These are phyloP conservation scores for Pyrenophora graminea DNA, from an alignment of 2,329 filamentous ascomycete genomes.

Conservation along the genomic window DNA sequence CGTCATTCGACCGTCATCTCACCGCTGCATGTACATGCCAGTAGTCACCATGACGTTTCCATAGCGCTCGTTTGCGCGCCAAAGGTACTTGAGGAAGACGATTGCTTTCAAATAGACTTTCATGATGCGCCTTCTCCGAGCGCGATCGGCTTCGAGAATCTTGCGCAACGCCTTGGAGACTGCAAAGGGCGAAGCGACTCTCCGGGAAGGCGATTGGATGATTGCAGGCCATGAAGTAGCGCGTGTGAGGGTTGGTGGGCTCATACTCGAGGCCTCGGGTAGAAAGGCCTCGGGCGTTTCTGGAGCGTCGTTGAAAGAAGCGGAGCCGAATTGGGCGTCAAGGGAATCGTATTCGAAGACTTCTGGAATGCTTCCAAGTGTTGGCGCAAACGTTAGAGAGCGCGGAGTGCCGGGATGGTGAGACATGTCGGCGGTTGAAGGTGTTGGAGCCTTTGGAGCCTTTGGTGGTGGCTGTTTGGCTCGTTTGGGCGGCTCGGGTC, in stretches of 20 bases:
- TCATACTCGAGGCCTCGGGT: slow-evolving; percentile 25
- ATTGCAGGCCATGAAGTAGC: slow-evolving; percentile 25
- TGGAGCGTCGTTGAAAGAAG: slow-evolving; percentile 22
- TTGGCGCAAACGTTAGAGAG: slow-evolving; percentile 28
- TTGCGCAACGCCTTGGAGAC: slow-evolving; percentile 28
- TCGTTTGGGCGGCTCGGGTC: slow-evolving; percentile 12
- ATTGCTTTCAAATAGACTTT: slow-evolving; percentile 32
- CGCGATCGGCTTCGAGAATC: slow-evolving; percentile 29
- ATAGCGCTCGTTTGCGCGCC: slow-evolving; percentile 32
- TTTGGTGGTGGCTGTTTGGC: slow-evolving; percentile 7
- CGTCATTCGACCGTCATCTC: background rate
- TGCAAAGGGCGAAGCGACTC: slow-evolving; percentile 18
- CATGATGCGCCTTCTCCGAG: slow-evolving; percentile 24
- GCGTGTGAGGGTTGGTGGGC: slow-evolving; percentile 24
- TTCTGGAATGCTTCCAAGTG: slow-evolving; percentile 32
- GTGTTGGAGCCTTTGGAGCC: slow-evolving; percentile 5
- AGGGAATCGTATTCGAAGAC: slow-evolving; percentile 30
- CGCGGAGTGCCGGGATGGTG: slow-evolving; percentile 19
- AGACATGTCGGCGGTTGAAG: slow-evolving; percentile 19
- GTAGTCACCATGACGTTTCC: slow-evolving; percentile 33
- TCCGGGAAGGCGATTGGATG: slow-evolving; percentile 26
- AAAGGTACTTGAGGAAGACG: slow-evolving; percentile 29
- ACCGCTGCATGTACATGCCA: slow-evolving; percentile 33
- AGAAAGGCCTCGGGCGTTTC: slow-evolving; percentile 24
- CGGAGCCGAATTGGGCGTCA: slow-evolving; percentile 9